Base-by-base conservation (phyloP, 2,329 filamentous ascomycete species). In the Phyllosticta capitalensis region DNA sequence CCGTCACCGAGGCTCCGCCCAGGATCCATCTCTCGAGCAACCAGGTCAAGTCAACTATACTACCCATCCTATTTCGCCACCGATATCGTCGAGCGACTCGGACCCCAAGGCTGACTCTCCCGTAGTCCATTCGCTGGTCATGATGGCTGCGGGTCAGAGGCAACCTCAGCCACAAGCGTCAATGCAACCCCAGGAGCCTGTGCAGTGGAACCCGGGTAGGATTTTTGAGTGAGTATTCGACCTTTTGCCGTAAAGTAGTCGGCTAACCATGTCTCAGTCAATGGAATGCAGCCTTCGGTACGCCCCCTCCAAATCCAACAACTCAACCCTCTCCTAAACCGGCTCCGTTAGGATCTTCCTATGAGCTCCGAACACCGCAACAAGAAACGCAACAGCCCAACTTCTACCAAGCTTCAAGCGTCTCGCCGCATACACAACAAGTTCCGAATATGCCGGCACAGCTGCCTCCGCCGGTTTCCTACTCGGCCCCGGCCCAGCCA, bases 211-310 rank as follows among this genome's bases (percentile, higher is more conserved):
- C 67, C 92, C 91, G 22, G 83, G 88, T 30, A 83, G 87, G 61
- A 90, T 96, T 65, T 92, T 95, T 81, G 89, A 92, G 90, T 95
- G 82, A 81, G 89, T 82, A 33, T 28, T 30, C 49, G 12, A 19
- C 24, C 22, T 50, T 19, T 21, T 60, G 24, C 38, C 20, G 65
- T 60, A 38, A 61, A 58, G 9, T 56, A 62, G 54, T 26, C 22
- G 19, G 55, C 22, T 63, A 68, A 67, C 69, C 51, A 14, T 60
- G 6, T 17, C 6, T 55, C 68, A 95, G 92, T 73, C 90, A 96
- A 79, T 97, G 92, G 92, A 92, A 95, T 74, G 86, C 88, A 69
- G 92, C 92, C 65, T 97, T 96, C 77, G 89, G 90, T 79, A 89
- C 86, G 73, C 84, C 83, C 55, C 70, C 75, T 68, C 67, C 72